Evolutionary conservation across 2,329 filamentous ascomycete genomes (phyloP).

Genomic region (Lasiodiplodia sp.): DNA sequence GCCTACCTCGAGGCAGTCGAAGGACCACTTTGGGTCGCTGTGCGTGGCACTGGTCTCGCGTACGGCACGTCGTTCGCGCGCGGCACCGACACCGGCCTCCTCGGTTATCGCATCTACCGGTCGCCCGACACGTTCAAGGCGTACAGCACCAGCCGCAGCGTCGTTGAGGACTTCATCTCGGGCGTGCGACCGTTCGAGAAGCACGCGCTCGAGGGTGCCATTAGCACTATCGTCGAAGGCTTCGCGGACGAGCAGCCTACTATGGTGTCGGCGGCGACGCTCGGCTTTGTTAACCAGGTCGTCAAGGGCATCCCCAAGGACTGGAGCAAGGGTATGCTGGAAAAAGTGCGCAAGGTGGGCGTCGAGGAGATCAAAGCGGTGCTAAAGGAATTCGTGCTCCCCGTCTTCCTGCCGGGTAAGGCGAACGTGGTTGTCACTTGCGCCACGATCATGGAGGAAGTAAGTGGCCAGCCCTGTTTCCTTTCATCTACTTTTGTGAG

Average conservation of each 20-base stretch:
- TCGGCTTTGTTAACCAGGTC: conserved; percentile 83
- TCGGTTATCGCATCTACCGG: conserved; percentile 87
- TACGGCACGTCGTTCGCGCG: conserved; percentile 85
- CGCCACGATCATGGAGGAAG: conserved; percentile 83
- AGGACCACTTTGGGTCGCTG: conserved; percentile 91
- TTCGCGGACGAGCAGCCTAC: conserved; percentile 91
- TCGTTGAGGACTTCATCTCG: conserved; percentile 76
- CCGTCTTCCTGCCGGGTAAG: conserved; percentile 79
- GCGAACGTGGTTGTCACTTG: conserved; percentile 91
- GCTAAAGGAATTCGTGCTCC: conserved; percentile 77
- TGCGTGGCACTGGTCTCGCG: conserved; percentile 90
- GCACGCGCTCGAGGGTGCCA: conserved; percentile 84
- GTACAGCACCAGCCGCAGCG: conserved; percentile 75
- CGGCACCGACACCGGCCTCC: conserved; percentile 77
- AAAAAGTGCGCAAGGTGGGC: conserved; percentile 76
- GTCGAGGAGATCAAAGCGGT: conserved; percentile 78
- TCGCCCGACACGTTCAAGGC: conserved; percentile 90
- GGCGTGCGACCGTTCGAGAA: conserved; percentile 77
- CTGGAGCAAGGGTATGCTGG: conserved; percentile 79
- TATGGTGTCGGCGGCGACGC: conserved; percentile 79
- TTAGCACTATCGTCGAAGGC: conserved; percentile 84
- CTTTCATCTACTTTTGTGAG: not conserved
- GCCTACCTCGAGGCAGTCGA: conserved; percentile 93
- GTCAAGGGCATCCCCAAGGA: conserved; percentile 77
- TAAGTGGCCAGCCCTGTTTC: conserved; percentile 55